Base-by-base conservation (phyloP, 2,329 filamentous ascomycete genomes). In the Gremmenia infestans region DNA sequence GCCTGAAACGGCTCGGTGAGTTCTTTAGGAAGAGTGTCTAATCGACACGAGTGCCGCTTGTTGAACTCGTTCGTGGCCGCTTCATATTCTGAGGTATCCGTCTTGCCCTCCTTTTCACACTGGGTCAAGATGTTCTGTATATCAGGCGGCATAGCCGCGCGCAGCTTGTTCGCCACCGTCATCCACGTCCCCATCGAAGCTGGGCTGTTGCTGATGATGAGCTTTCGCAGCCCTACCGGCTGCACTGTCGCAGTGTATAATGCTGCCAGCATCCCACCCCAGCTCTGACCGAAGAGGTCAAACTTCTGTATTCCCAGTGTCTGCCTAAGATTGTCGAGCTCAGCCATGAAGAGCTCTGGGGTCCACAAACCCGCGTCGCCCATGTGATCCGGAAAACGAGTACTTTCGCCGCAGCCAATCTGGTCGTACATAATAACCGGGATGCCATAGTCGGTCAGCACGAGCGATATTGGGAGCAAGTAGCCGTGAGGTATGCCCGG, bases 391-490 rank as follows among this genome's bases (percentile, higher is more conserved):
- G 62, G 72, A 11, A 80, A 69, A 50, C 74, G 77, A 0, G 78
- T 81, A 3, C 73, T 77, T 9, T 62, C 60, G 6, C 77, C 79
- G 58, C 73, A 75, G 25, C 79, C 78, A 46, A 81, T 70, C 56
- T 81, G 78, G 61, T 81, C 78, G 63, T 81, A 81, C 61, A 80
- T 72, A 35, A 81, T 62, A 4, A 81, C 67, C 0, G 79, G 75
- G 7, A 73, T 70, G 39, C 63, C 62, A 61, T 72, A 68, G 15
- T 70, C 61, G 5, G 62, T 58, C 25, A 70, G 62, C 7, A 79
- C 68, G 43, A 71, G 68, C 0, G 65, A 65, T 17, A 80, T 65
- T 0, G 71, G 68, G 1, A 70, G 60, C 28, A 70, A 0, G 65
- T 66, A 25, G 78, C 73, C 68, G 59, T 76, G 73, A 7, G 70